Conservation (phyloP, 371 early-diverging fungal genomes). For the Actinomortierella ambigua region DNA sequence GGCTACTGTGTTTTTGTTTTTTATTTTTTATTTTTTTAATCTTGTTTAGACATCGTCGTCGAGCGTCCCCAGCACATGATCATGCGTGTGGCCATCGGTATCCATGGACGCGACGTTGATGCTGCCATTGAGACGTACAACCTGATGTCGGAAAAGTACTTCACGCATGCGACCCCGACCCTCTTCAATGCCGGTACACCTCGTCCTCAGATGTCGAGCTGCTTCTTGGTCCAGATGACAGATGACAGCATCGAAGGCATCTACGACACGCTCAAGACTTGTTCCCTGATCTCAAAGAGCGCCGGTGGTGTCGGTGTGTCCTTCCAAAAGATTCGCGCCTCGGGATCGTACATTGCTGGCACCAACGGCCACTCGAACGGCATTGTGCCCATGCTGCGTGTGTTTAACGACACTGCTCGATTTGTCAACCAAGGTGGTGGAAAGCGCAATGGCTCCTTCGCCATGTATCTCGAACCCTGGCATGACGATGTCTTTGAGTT, state of each 20-base stretch:
- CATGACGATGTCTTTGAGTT: conserved; percentile 99
- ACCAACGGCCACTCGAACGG: conserved; percentile 99
- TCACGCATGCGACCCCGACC: conserved; percentile 99
- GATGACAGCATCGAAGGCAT: conserved; percentile 99
- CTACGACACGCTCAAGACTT: conserved; percentile 96
- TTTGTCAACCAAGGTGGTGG: conserved; percentile 99
- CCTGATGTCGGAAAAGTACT: conserved; percentile 93
- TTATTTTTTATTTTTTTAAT: neutral
- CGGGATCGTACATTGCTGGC: conserved; percentile 97
- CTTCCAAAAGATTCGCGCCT: conserved; percentile 95
- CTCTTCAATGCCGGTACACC: conserved; percentile 99
- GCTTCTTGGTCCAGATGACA: conserved; percentile 96
- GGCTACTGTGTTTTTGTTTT: neutral
- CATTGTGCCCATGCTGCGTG: conserved; percentile 98
- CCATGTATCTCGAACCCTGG: conserved; percentile 99
- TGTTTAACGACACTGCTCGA: conserved; percentile 98
- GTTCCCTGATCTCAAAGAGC: conserved; percentile 98
- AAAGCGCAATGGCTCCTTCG: conserved; percentile 98
- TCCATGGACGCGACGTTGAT: conserved; percentile 94
- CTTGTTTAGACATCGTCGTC: conserved; percentile 55
- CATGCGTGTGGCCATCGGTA: conserved; percentile 99
- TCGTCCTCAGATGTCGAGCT: conserved; percentile 95
- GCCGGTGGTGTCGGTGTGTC: conserved; percentile 99
- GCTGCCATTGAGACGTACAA: conserved; percentile 97
- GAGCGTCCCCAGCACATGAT: conserved; percentile 99